Evolutionary conservation across 2,329 filamentous ascomycete genomes (phyloP).

Genomic region (Dryadomyces quercivorus): DNA sequence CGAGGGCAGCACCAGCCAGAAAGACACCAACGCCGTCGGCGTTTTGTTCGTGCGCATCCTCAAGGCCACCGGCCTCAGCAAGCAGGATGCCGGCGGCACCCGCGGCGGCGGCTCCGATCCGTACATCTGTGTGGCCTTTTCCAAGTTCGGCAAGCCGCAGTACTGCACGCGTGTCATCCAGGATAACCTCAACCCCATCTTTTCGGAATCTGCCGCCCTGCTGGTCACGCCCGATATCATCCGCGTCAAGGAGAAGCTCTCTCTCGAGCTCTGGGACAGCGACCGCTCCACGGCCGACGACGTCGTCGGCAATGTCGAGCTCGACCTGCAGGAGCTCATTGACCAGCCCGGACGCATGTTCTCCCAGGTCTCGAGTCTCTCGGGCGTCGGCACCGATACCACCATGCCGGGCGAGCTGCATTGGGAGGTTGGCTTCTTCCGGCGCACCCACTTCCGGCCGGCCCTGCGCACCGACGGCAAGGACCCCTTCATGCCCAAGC

Average conservation of each 20-base stretch:
- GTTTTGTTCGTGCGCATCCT: slow-evolving; percentile 90
- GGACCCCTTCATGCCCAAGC: slow-evolving; percentile 62
- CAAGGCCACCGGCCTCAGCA: slow-evolving; percentile 75
- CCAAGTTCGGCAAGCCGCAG: slow-evolving; percentile 94
- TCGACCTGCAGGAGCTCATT: slow-evolving; percentile 91
- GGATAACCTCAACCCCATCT: slow-evolving; percentile 85
- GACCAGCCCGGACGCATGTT: slow-evolving; percentile 91
- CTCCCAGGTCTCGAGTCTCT: slow-evolving; percentile 70
- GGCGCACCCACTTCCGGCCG: slow-evolving; percentile 76
- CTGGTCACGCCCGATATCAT: slow-evolving; percentile 82
- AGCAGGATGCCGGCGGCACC: slow-evolving; percentile 75
- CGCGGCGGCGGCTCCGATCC: slow-evolving; percentile 83
- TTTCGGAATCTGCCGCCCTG: slow-evolving; percentile 77
- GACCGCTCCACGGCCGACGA: slow-evolving; percentile 88
- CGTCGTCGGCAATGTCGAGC: slow-evolving; percentile 85
- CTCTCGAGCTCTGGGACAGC: slow-evolving; percentile 92
- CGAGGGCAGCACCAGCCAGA: slow-evolving; percentile 81
- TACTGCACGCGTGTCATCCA: slow-evolving; percentile 95
- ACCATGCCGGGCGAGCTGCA: slow-evolving; percentile 87
- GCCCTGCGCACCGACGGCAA: slow-evolving; percentile 80
- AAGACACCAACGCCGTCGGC: slow-evolving; percentile 75
- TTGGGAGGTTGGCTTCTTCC: slow-evolving; percentile 94
- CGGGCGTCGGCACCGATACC: slow-evolving; percentile 70
- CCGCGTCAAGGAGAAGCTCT: slow-evolving; percentile 85
- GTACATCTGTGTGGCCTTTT: slow-evolving; percentile 90